Base-by-base conservation (phyloP, 805 yeast genomes). In the Lipomyces orientalis region DNA sequence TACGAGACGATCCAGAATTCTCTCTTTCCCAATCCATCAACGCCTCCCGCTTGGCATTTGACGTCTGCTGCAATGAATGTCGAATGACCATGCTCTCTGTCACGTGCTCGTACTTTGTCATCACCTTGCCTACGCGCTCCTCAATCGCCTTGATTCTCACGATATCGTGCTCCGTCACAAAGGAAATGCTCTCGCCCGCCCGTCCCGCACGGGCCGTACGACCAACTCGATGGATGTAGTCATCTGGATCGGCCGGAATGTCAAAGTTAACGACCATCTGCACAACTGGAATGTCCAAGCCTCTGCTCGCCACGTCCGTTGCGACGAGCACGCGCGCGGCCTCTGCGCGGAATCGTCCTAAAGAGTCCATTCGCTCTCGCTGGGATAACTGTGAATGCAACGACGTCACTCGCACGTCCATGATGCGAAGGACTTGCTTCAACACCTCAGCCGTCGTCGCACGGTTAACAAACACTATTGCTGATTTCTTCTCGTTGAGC, bases 181-280 rank as follows among this genome's bases (percentile, higher is more conserved):
- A 84, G 14, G 95, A 86, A 0, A 95, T 81, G 6, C 97, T 85
- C 70, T 87, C 91, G 80, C 99, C 99, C 61, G 81, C 80, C 73
- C 97, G 84, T 1, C 98, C 98, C 1, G 98, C 98, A 85, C 99
- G 90, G 9, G 98, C 99, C 12, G 99, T 94, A 86, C 99, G 91
- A 81, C 99, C 99, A 10, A 94, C 97, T 78, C 99, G 84, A 80
- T 95, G 99, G 63, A 95, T 93, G 75, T 91, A 95, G 71, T 95
- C 97, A 75, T 95, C 97, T 2, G 98, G 91, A 76, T 95, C 98
- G 0, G 95, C 93, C 4, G 99, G 99, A 31, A 95, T 86, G 75
- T 95, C 98, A 75, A 86, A 95, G 77, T 95, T 95, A 33, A 95
- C 80, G 33, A 95, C 98, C 73, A 95, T 82, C 75, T 89, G 94